phyloP scores from a whole-genome alignment of 2,329 filamentous ascomycete genomes.

The Colletotrichum liriopes region DNA sequence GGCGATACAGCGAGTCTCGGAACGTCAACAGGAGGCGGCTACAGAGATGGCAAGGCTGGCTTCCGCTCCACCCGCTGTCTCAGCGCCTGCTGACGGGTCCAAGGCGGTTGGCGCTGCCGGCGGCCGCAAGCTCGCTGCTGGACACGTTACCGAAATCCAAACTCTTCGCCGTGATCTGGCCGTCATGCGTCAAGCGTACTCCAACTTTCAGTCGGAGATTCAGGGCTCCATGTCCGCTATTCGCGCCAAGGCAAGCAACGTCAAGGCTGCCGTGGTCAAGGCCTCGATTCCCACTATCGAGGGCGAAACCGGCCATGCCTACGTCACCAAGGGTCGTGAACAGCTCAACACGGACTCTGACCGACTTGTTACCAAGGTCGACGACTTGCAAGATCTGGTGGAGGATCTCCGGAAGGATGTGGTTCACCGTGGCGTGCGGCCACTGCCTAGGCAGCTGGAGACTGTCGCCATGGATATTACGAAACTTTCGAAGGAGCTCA shows the following conservation, averaged over 20 bases:
- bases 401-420: conserved; percentile 98
- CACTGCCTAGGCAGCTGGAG: conserved; percentile 91
- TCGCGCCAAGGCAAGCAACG: conserved; percentile 83
- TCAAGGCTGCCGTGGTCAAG: conserved; percentile 83
- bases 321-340: conserved; percentile 91
- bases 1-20: conserved; percentile 88
- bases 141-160: conserved; percentile 84
- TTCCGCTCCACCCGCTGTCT: conserved; percentile 60
- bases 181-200: conserved; percentile 92
- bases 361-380: conserved; percentile 90
- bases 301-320: conserved; percentile 85
- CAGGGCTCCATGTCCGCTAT: conserved; percentile 89
- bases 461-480: conserved; percentile 90
- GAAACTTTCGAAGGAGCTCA: conserved; percentile 85
- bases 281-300: conserved; percentile 80
- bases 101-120: conserved; percentile 50
- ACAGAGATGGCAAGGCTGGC: conserved; percentile 83
- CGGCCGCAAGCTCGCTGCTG: conserved; percentile 65
- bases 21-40: conserved; percentile 89
- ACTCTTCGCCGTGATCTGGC: conserved; percentile 89
- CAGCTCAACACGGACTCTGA: conserved; percentile 90
- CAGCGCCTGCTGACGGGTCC: conserved; percentile 59
- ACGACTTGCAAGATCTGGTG: conserved; percentile 96
- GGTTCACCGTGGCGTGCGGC: conserved; percentile 91
- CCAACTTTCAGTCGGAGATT: conserved; percentile 90